Evolutionary conservation across 2,329 filamentous ascomycete genomes (phyloP), one percentile per base, ranked within the genome.

Genomic region (Keithomyces neogunnii): DNA sequence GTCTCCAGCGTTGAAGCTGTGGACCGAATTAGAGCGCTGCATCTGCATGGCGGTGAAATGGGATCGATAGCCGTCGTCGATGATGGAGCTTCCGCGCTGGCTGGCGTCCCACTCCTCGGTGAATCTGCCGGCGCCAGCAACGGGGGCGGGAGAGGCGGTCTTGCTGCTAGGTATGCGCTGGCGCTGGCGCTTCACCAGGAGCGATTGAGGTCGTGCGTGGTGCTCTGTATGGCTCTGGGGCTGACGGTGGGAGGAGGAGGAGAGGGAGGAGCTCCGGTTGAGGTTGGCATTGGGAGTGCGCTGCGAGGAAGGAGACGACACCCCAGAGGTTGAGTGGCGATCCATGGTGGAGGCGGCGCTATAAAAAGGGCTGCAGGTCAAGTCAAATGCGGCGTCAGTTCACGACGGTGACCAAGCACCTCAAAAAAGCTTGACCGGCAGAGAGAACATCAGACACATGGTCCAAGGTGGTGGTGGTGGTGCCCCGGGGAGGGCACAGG

Each of bases 101-200:
- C 77, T 82, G 48, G 80, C 81, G 69, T 87, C 84, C 76, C 85
- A 88, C 71, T 86, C 81, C 64, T 89, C 84, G 58, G 78, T 82
- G 61, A 87, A 86, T 59, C 74, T 80, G 55, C 81, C 74, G 45
- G 38, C 51, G 3, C 49, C 45, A 10, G 42, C 33, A 45, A 44
- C 48, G 39, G 50, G 29, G n/a, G 40, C 28, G 9, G 40, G 45
- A 42, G 51, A 51, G 1, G 43, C 19, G 26, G 19, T 43, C 11
- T 47, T 52, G 43, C 30, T 35, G 29, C 28, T 7, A n/a, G 47
- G 48, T 30, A 42, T 33, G 44, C 26, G 48, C 38, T 61, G 60
- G 33, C 56, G 56, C 45, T 59, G 57, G 32, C 54, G 57, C 32
- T 55, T 56, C 29, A 56, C 56, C 40, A 56, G 58, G 26, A 52